Percentiles rank a stretch among this genome's conserved stretches.
Conservation (phyloP, 2,329 filamentous ascomycete genomes). For the Penicillium sp. region DNA sequence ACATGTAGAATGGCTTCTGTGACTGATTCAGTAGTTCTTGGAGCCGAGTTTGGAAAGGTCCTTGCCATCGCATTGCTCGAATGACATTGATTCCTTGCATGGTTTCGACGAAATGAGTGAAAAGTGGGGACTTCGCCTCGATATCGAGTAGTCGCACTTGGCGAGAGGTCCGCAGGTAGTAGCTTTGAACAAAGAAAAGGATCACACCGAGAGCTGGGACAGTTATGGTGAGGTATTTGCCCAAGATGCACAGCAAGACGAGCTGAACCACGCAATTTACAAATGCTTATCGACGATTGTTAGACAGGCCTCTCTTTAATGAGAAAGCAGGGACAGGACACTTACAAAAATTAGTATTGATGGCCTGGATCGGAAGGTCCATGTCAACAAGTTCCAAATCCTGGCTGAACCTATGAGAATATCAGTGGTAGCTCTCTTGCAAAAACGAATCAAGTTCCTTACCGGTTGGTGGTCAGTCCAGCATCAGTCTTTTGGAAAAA, state of each 20-base stretch:
- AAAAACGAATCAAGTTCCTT: neutral
- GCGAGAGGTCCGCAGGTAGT: constrained; percentile 16
- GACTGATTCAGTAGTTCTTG: constrained; percentile 43
- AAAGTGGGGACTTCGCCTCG: constrained; percentile 14
- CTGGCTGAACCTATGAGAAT: constrained; percentile 28
- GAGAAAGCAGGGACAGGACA: neutral
- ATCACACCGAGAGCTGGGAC: constrained; percentile 5
- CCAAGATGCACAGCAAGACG: constrained; percentile 6
- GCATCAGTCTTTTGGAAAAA: constrained; percentile 21
- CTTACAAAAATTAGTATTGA: constrained; percentile 10
- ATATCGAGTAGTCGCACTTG: constrained; percentile 18
- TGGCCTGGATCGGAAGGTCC: constrained; percentile 21
- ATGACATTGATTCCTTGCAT: constrained; percentile 10
- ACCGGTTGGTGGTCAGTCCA: constrained; percentile 16
- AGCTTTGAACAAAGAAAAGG: constrained; percentile 12
- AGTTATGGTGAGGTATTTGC: constrained; percentile 13
- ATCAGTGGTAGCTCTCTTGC: neutral
- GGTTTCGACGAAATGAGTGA: constrained; percentile 16
- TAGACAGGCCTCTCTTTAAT: neutral
- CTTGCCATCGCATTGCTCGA: constrained; percentile 41
- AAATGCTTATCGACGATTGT: neutral
- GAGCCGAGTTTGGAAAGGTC: constrained; percentile 40
- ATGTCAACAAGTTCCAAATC: constrained; percentile 33
- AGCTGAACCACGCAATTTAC: constrained; percentile 10
- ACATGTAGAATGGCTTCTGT: constrained; percentile 49